Evolutionary conservation across 129 eudicot species (phyloP), one percentile per base, ranked within the genome.

Genomic region (Tagetes erecta): DNA sequence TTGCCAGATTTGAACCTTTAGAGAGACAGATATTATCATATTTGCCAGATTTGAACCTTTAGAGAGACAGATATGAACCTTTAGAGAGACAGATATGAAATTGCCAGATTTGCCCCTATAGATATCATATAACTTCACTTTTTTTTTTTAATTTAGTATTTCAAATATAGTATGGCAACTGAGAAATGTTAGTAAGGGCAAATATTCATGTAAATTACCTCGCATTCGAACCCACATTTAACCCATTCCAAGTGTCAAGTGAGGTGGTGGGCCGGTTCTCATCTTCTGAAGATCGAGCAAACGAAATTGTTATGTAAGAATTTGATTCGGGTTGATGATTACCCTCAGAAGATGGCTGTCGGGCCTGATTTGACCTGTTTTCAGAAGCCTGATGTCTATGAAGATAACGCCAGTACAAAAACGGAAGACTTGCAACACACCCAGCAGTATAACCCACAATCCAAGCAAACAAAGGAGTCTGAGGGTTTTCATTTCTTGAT

Each of bases 391-490:
- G 91, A 76, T 86, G 82, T n/a, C 85, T 83, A 44, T 86, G 87
- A 60, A 84, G 84, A 83, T 80, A 89, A 12, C 96, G 87, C 92
- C 91, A 86, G 70, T 84, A 89, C 7, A 86, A 60, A 73, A 89
- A 80, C 0, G 96, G 96, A 72, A 89, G 84, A 57, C 84, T 84
- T 39, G 87, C 89, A 27, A 76, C 45, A 80, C 91, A 89, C 31
- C 96, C 96, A 68, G 81, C 82, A 35, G 89, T 82, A 82, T 89
- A 89, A 67, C 96, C 89, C 78, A 86, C 92, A 66, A 89, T 73
- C 96, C 96, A 89, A 51, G 89, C 88, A 84, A 86, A 86, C 77
- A 86, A 71, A 49, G 96, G 96, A n/a, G 96, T 81, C 75, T 80
- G 89, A 3, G 96, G 92, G 41, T 86, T 83, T 76, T 89, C 96